Evolutionary conservation across 176 grass and related monocot genomes (phyloP).

Genomic region (Phoenix dactylifera): DNA sequence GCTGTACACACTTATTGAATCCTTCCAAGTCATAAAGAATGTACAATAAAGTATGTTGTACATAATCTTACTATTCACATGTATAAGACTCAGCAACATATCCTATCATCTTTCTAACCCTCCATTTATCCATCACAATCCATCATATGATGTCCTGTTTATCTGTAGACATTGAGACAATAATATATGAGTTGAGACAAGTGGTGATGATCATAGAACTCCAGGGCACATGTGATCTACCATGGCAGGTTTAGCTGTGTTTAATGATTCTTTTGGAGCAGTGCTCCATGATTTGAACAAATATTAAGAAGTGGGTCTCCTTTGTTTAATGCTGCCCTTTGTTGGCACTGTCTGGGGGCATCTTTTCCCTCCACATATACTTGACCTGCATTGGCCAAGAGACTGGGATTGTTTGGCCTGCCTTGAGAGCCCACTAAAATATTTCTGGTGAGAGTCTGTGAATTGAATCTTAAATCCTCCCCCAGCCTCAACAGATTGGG

Average conservation of each 20-base stretch:
- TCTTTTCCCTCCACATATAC: conserved; percentile 6
- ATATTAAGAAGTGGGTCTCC: conserved; percentile 6
- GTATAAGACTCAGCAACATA: too few species aligned
- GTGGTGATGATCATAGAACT: conserved; percentile 5
- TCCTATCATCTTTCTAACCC: background rate
- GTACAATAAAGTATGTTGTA: too few species aligned
- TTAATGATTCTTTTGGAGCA: conserved; percentile 4
- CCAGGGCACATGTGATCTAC: background rate
- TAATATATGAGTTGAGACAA: conserved; percentile 1
- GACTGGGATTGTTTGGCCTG: conserved; percentile 7
- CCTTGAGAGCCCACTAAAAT: conserved; percentile 8
- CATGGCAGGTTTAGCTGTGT: conserved; percentile 4
- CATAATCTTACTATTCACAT: too few species aligned
- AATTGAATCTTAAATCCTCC: conserved; percentile 1
- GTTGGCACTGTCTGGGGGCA: conserved; percentile 12
- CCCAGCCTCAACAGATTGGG: conserved; percentile 1
- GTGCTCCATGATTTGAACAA: conserved; percentile 5
- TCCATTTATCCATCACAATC: background rate
- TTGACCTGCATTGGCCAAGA: conserved; percentile 8
- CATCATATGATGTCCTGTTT: too few species aligned
- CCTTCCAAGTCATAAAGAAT: too few species aligned
- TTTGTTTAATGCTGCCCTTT: conserved; percentile 3
- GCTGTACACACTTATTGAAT: too few species aligned
- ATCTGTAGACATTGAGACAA: background rate
- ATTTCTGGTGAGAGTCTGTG: background rate